Base-by-base conservation (phyloP, 2,329 filamentous ascomycete genomes). In the Fusarium udum region DNA sequence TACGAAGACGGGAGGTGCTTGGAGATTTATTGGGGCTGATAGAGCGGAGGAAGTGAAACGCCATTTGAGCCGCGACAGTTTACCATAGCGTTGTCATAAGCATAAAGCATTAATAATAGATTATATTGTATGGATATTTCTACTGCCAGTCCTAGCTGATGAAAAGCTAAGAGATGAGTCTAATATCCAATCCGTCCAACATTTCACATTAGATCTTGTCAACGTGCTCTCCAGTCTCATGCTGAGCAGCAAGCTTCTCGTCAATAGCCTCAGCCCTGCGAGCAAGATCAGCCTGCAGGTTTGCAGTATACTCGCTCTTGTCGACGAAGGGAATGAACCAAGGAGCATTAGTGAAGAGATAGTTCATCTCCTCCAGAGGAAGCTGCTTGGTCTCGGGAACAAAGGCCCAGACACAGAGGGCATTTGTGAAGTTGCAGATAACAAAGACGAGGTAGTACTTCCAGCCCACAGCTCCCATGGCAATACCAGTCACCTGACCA, bases 351-450 rank as follows among this genome's bases (percentile, higher is more conserved):
- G 68, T 71, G 6, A 71, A 71, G 18, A 71, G 67, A 26, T 66
- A 71, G 52, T 64, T 89, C 90, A 92, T 92, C 81, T 92, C 90
- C 76, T 93, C 91, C 1, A 93, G 85, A 0, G 91, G 87, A 20
- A 90, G 82, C 73, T 87, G 87, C 60, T 86, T 87, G 0, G 91
- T 93, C 81, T 93, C 91, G 0, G 91, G 91, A 43, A 92, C 83
- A 53, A 92, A 81, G 2, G 86, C 83, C 85, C 89, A 93, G 83
- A 93, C 93, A 69, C 79, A 82, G n/a, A 82, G 12, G 20, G 80
- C 80, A 37, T 82, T 82, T 28, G 80, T 82, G 14, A 66, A 65
- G 55, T 71, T 71, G 20, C 68, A 70, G 22, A 71, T 48, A 26
- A 81, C 79, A 48, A 85, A 82, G 11, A 84, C 31, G 6, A 84